Conservation (phyloP, 73 alveolate species). For the Paramecium caudatum region DNA sequence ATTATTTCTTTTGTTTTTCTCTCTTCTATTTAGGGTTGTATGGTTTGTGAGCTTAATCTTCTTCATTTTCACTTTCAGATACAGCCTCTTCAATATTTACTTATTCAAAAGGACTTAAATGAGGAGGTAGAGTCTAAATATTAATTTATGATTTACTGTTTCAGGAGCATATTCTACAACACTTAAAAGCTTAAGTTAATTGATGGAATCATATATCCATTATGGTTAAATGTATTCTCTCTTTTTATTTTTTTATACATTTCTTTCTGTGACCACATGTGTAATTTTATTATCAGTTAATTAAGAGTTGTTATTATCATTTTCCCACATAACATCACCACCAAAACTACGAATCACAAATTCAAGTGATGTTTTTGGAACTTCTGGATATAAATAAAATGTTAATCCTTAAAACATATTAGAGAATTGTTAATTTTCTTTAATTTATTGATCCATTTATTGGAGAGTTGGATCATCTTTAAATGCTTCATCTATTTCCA, state of each 20-base stretch:
- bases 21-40: background rate
- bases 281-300: slow-evolving; percentile 70
- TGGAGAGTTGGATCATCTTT: slow-evolving; percentile 66
- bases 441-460: slow-evolving; percentile 46
- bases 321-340: slow-evolving; percentile 73
- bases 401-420: slow-evolving; percentile 67
- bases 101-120: slow-evolving; percentile 75
- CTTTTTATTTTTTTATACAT: slow-evolving; percentile 34
- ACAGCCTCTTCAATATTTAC: slow-evolving; percentile 41
- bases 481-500: slow-evolving; percentile 71
- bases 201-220: slow-evolving; percentile 75
- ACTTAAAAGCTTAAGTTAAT: slow-evolving; percentile 41
- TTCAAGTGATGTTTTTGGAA: slow-evolving; percentile 72
- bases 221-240: slow-evolving; percentile 76
- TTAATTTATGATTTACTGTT: background rate
- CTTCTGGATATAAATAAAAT: slow-evolving; percentile 73
- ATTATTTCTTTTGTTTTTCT: slow-evolving; percentile 5
- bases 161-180: slow-evolving; percentile 75
- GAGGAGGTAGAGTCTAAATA: slow-evolving; percentile 76
- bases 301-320: slow-evolving; percentile 57
- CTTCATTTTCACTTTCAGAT: slow-evolving; percentile 66
- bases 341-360: slow-evolving; percentile 72
- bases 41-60: background rate
- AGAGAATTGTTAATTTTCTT: slow-evolving; percentile 39
- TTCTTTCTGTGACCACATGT: slow-evolving; percentile 73